phyloP scores from a whole-genome alignment of 2,329 filamentous ascomycete genomes.

The Achaetomium macrosporum region DNA sequence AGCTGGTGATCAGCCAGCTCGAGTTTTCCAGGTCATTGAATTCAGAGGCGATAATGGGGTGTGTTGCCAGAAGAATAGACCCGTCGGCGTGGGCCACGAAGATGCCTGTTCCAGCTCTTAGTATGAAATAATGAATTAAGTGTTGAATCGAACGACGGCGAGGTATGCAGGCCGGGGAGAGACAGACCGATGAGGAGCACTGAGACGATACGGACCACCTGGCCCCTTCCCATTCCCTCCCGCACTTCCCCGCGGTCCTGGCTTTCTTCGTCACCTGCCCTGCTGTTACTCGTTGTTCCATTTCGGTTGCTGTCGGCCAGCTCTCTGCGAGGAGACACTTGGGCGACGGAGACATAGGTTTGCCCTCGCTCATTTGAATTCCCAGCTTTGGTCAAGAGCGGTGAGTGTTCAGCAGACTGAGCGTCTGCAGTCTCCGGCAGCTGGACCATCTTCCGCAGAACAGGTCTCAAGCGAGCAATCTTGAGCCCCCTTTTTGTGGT shows the following conservation, averaged over 20 bases:
- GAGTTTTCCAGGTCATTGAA: conserved; percentile 52
- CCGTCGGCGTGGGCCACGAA: conserved; percentile 61
- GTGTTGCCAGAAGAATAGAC: conserved; percentile 61
- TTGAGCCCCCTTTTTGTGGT: too few species aligned
- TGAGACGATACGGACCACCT: conserved; percentile 21
- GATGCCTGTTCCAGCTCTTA: conserved; percentile 38
- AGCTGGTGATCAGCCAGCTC: conserved; percentile 52
- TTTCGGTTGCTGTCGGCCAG: neutral
- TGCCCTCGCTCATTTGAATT: neutral
- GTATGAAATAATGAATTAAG: neutral
- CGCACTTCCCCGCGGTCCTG: conserved; percentile 6
- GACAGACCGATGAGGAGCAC: conserved; percentile 22
- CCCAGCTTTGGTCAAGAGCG: conserved; percentile 5
- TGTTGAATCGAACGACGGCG: neutral
- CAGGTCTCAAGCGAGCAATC: too few species aligned
- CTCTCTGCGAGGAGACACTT: neutral
- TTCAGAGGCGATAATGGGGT: conserved; percentile 55
- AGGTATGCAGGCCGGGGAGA: neutral
- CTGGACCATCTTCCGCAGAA: conserved; percentile 6
- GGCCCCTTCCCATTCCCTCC: neutral
- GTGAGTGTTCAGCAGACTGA: conserved; percentile 14
- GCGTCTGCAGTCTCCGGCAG: neutral
- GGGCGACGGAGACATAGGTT: conserved; percentile 1
- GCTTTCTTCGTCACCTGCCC: conserved; percentile 15
- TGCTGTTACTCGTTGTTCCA: neutral